Percentiles rank a stretch among this genome's conserved stretches.
phyloP scores from a whole-genome alignment of 1,284 basidiomycete species.

The Waitea zeae region DNA sequence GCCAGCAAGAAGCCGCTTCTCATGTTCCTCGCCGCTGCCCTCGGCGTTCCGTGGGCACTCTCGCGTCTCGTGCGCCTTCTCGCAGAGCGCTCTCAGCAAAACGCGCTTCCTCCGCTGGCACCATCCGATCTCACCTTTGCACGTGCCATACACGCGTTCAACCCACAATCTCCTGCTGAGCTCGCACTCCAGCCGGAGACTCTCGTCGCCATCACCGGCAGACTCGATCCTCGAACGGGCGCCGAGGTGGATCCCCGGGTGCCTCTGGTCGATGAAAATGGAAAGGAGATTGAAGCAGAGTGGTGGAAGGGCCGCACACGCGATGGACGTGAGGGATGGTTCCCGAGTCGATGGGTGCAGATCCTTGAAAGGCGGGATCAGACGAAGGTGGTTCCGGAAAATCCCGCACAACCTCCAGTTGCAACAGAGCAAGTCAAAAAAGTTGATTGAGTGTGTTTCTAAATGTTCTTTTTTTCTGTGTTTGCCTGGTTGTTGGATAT shows the following conservation, averaged over 20 bases:
- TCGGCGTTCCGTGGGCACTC: slow-evolving; percentile 93
- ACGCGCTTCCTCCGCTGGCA: slow-evolving; percentile 40
- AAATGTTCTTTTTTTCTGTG: too few species aligned
- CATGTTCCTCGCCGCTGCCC: slow-evolving; percentile 89
- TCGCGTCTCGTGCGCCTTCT: slow-evolving; percentile 75
- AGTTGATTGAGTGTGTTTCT: too few species aligned
- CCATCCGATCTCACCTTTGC: slow-evolving; percentile 76
- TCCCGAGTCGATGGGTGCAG: slow-evolving; percentile 84
- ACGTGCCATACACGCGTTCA: slow-evolving; percentile 72
- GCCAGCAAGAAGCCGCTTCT: slow-evolving; percentile 83
- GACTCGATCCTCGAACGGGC: slow-evolving; percentile 55
- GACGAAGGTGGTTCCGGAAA: too few species aligned
- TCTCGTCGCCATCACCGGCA: slow-evolving; percentile 87
- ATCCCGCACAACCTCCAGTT: too few species aligned
- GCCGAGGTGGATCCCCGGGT: slow-evolving; percentile 51
- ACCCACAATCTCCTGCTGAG: slow-evolving; percentile 60
- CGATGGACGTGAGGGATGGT: slow-evolving; percentile 92
- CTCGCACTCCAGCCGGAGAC: slow-evolving; percentile 78
- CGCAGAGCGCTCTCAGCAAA: slow-evolving; percentile 36
- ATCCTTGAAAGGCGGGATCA: slow-evolving; percentile 43
- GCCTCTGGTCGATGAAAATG: not conserved
- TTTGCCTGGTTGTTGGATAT: too few species aligned
- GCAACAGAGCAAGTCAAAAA: too few species aligned
- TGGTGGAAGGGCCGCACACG: slow-evolving; percentile 97
- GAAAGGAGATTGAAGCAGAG: slow-evolving; percentile 41